These are phyloP conservation scores for Clonostachys chloroleuca DNA, from an alignment of 2,329 filamentous ascomycete species.

Conservation along the genomic window DNA sequence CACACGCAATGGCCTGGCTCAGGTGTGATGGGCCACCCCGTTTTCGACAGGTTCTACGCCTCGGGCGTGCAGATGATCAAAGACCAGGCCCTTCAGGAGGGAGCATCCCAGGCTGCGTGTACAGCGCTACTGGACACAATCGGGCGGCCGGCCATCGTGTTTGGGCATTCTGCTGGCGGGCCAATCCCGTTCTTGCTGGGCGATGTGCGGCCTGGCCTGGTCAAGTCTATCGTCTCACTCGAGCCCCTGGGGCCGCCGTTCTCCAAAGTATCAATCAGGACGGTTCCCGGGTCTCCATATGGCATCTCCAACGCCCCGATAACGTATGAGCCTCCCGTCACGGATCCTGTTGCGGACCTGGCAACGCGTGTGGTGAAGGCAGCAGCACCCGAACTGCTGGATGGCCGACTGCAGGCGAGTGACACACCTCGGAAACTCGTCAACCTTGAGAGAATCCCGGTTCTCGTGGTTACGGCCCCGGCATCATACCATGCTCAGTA, in stretches of 20 bases:
- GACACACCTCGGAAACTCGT: slow-evolving; percentile 24
- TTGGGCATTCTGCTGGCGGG: slow-evolving; percentile 42
- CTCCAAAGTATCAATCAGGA: slow-evolving; percentile 30
- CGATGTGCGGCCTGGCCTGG: slow-evolving; percentile 31
- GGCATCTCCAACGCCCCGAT: slow-evolving; percentile 44
- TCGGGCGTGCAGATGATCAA: slow-evolving; percentile 29
- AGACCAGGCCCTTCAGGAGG: slow-evolving; percentile 25
- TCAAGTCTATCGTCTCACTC: slow-evolving; percentile 33
- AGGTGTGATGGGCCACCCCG: slow-evolving; percentile 27
- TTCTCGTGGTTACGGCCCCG: slow-evolving; percentile 33
- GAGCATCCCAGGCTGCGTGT: slow-evolving; percentile 28
- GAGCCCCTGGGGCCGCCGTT: slow-evolving; percentile 45
- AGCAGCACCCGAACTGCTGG: background rate
- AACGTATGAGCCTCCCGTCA: slow-evolving; percentile 37
- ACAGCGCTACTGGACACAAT: slow-evolving; percentile 35
- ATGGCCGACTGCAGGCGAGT: slow-evolving; percentile 16
- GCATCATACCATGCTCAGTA: slow-evolving; percentile 40
- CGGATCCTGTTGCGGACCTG: slow-evolving; percentile 24
- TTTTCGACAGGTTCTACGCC: slow-evolving; percentile 35
- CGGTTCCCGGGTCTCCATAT: slow-evolving; percentile 25
- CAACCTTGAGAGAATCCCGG: slow-evolving; percentile 24
- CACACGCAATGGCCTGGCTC: slow-evolving; percentile 38
- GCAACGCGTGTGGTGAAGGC: slow-evolving; percentile 9
- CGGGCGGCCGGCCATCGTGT: slow-evolving; percentile 28
- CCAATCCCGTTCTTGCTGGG: slow-evolving; percentile 32